Base-by-base conservation (phyloP, 495 filamentous ascomycete genomes). In the Aspergillus olivimuriae region DNA sequence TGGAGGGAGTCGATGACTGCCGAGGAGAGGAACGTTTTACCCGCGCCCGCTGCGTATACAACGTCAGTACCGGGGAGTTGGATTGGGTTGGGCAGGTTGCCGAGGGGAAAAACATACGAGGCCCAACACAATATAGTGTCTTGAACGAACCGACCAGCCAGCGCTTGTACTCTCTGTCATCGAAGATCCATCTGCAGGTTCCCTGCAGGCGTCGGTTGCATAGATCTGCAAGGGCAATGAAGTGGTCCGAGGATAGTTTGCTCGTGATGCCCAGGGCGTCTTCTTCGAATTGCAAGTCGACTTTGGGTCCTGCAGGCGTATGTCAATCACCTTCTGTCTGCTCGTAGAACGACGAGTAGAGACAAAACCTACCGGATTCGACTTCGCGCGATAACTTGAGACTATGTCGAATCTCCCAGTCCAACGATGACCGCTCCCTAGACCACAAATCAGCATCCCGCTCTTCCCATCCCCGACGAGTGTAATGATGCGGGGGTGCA, bases 21-120 rank as follows among this genome's bases (percentile, higher is more conserved):
- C 2, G 63, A 60, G 61, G 63, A 44, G 2, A 67, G 38, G 45
- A 67, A 67, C 0, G 61, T 67, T 18, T 67, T 67, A 0, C 63
- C 63, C 12, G 55, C 61, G 18, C 63, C 63, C 15, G 63, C 63
- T 67, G 32, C 14, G 21, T n/a, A 23, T 19, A 0, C 34, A 8
- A 43, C 23, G 23, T 34, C 41, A 26, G 4, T 21, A n/a, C 2
- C 14, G 24, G 24, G 11, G 24, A 33, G 28, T 9, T 11, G 5
- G 26, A 28, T 26, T 0, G 24, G 0, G 5, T 6, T 16, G 4
- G 32, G 16, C 3, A 38, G n/a, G 15, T 28, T 23, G 20, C 12
- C 14, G 44, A 7, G 28, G n/a, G 32, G 19, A 12, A 4, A 40
- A 12, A 46, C 57, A 38, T 43, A 66, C 63, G 39, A n/a, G 55